Base-by-base conservation (phyloP, 306 rosid genomes). In the Castanea mollissima region DNA sequence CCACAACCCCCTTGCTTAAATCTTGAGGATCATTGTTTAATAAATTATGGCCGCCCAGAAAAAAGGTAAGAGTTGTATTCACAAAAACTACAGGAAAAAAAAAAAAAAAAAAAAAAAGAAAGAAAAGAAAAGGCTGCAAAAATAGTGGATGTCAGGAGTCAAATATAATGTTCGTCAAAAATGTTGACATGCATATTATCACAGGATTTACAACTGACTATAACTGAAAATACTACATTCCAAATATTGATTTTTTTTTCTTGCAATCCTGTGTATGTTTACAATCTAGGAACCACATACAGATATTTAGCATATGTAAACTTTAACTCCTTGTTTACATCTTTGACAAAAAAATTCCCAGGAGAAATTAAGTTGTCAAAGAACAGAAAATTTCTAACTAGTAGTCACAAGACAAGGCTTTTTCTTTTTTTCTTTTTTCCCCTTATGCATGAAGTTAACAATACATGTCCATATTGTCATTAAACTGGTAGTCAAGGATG, bases 401-500 rank as follows among this genome's bases (percentile, higher is more conserved):
- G 27, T 14, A 76, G n/a, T 18, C 6, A 34, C 31, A 12, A 60
- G 13, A 6, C 70, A 46, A 59, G 58, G 51, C 1, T 8, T 41
- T 8, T 41, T 13, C 54, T 2, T 49, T 49, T 0, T 49, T 44
- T 44, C 15, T 3, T 69, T 54, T 58, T 57, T 29, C 15, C 46
- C 11, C 11, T 38, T n/a, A 41, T 13, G 60, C 29, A 71, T 46
- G 59, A 75, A 63, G 12, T 49, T 19, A 58, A 77, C 74, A 80
- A 64, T 57, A 20, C 1, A 80, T 19, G 58, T 73, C 76, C 71
- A 73, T 68, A 49, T 20, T 6, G 74, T 41, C 20, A 57, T 11
- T 67, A 69, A 52, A 68, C 18, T 72, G 77, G 70, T 5, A 35
- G 49, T 73, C 15, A 27, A 78, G 44, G 79, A 75, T 56, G 78